Conservation (phyloP, 768 basidiomycete genomes). For the Mycena capillaripes region DNA sequence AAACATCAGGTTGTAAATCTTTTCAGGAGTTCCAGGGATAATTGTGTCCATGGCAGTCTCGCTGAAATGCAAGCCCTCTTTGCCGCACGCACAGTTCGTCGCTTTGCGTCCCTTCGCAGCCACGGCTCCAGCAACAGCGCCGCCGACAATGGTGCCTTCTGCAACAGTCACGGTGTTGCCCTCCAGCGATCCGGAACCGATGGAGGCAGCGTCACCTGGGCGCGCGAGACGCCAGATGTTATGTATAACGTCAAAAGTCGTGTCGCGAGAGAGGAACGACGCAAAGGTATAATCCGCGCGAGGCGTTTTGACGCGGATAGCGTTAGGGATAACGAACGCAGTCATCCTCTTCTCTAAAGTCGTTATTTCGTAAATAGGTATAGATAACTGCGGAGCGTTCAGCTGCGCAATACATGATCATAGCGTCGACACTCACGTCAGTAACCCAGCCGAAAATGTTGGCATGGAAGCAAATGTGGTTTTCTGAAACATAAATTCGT, state of each 20-base stretch:
- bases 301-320: conserved; percentile 89
- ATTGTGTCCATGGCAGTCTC: conserved; percentile 84
- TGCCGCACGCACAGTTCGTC: conserved; percentile 83
- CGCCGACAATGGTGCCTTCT: conserved; percentile 38
- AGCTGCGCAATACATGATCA: conserved; percentile 1
- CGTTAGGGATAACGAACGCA: conserved; percentile 97
- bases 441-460: conserved; percentile 99
- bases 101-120: conserved; percentile 58
- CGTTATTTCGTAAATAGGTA: conserved; percentile 90
- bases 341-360: conserved; percentile 97
- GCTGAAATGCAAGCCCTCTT: conserved; percentile 74
- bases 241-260: conserved; percentile 94
- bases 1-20: conserved; percentile 96
- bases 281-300: conserved; percentile 93
- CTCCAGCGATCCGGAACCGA: conserved; percentile 55
- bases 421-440: conserved; percentile 71
- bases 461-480: conserved; percentile 99
- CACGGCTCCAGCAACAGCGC: conserved; percentile 8
- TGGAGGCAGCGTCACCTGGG: conserved; percentile 68
- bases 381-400: conserved; percentile 72
- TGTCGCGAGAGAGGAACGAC: conserved; percentile 96
- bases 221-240: conserved; percentile 96
- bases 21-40: conserved; percentile 93
- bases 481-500: conserved; percentile 96
- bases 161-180: conserved; percentile 40